Base-by-base conservation (phyloP, 345 rosid species). In the Anastatica hierochuntica region DNA sequence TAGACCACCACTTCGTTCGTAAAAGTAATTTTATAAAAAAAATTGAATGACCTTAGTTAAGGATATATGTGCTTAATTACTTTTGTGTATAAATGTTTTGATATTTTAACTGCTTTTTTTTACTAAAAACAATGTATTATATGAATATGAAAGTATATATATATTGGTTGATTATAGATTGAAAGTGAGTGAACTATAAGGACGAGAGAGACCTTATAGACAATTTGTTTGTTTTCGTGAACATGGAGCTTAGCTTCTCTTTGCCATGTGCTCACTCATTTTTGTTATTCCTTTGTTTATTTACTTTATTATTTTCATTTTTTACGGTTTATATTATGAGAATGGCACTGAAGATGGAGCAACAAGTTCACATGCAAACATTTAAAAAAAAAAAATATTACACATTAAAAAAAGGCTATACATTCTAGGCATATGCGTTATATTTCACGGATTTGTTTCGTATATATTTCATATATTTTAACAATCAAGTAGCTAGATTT, bases 261-360 rank as follows among this genome's bases (percentile, higher is more conserved):
- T 59, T 30, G 54, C 66, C 62, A 67, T 60, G 72, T 67, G 66
- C 51, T 53, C 46, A 13, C 15, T 40, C 24, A 20, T 7, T 39
- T 11, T 10, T 8, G 2, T 33, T 16, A 35, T 36, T 51, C 27
- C 12, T 6, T 50, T 49, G 2, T 6, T 61, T 34, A 7, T 39
- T 14, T 43, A 45, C 10, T 9, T 29, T 31, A 2, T 5, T 46
- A 37, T 64, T 31, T 43, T 48, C 18, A 19, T 29, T 49, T 37
- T 14, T 21, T 5, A 8, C 14, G 46, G 54, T 37, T 53, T 52
- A 58, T 52, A 30, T 59, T 45, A 38, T 24, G 33, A 45, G 44
- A 59, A 53, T 60, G 66, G 71, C 72, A 67, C 66, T 67, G 72
- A 60, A 67, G 66, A 38, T 60, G 57, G 60, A 46, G 56, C 72